Base-by-base conservation (phyloP, 257 asterid species). In the Plantago elongata region DNA sequence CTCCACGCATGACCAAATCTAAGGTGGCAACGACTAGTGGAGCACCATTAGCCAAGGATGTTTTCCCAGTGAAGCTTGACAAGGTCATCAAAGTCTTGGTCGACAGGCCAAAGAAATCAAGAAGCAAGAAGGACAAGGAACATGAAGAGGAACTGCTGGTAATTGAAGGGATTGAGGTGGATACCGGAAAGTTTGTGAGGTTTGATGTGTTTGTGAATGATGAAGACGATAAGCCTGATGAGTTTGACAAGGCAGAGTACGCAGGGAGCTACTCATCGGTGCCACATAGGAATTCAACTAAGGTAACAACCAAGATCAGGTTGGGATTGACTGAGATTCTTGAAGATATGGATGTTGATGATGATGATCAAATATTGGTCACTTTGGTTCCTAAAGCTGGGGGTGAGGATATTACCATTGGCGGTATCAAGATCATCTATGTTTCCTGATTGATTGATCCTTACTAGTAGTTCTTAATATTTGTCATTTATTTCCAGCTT, bases 181-280 rank as follows among this genome's bases (percentile, higher is more conserved):
- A 78, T 12, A 51, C 66, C 0, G 58, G 65, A 0, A 72, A 62
- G 5, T 72, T 64, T 18, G 77, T 72, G 61, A 74, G 67, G 74
- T 79, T 79, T 4, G 88, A 79, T 60, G 78, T 82, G 0, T 79
- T 46, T 7, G 70, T 82, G 48, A 82, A 82, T 37, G 88, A 82
- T 47, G 88, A 77, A 44, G 79, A 70, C 11, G 83, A 79, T 18
- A 45, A 57, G 9, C 69, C 72, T 0, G 66, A 54, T 0, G 72
- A 70, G 11, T 45, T 75, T 42, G 82, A 75, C 65, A 80, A 74
- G 77, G 75, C 86, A 11, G 86, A 77, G 72, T 74, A 66, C 14
- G 78, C 85, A 0, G 88, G 88, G 7, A 2, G 70, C 3, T 82
- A 71, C 68, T 62, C 72, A 0, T 74, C 60, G 16, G 78, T 79